Conservation (phyloP, 106 monocot genomes). For the Dendrobium catenatum region DNA sequence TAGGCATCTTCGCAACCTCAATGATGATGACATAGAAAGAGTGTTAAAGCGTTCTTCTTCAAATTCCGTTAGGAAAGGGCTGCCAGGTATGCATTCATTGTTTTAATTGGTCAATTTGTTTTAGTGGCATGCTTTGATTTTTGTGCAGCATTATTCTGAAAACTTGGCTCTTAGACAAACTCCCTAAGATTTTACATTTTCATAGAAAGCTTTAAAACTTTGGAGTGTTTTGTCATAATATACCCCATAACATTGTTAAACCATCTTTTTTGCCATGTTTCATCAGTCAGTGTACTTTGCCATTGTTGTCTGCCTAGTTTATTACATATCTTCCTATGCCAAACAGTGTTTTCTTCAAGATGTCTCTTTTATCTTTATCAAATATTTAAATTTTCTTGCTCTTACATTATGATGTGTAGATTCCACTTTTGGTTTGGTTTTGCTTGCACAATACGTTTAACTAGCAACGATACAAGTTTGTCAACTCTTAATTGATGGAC, state of each 20-base stretch:
- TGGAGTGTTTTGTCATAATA: no score
- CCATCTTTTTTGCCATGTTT: neutral
- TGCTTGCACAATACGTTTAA: no score
- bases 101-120: neutral
- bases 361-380: neutral
- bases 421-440: no score
- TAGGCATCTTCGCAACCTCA: constrained; percentile 73
- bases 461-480: no score
- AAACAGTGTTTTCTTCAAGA: neutral
- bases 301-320: neutral
- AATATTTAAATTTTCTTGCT: neutral
- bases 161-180: neutral
- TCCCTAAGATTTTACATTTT: neutral
- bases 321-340: neutral
- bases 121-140: neutral
- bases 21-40: constrained; percentile 73
- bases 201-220: no score
- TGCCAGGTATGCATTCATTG: constrained; percentile 52
- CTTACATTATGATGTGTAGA: no score
- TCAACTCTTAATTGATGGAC: no score
- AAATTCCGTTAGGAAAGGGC: constrained; percentile 38
- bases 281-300: neutral
- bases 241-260: neutral
- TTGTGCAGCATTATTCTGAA: neutral
- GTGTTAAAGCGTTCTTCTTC: constrained; percentile 34